Evolutionary conservation across 345 rosid genomes (phyloP).

Genomic region (Clausena lansium): DNA sequence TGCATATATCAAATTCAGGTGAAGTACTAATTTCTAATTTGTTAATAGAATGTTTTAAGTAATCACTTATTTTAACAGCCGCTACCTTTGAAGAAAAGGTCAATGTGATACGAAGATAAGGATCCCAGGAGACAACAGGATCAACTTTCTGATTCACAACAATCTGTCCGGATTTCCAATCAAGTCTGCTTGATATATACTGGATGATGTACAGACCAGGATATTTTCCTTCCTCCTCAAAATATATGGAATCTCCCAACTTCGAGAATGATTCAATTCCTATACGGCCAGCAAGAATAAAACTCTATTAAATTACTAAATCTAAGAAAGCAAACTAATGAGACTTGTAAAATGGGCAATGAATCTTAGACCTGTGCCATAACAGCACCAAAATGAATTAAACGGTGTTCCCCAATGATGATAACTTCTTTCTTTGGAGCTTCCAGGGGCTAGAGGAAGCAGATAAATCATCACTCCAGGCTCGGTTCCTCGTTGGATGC

Average conservation of each 20-base stretch:
- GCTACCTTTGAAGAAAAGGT: constrained; percentile 47
- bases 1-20: constrained; percentile 21
- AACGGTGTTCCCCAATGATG: constrained; percentile 48
- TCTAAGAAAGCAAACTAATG: neutral
- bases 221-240: constrained; percentile 62
- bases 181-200: constrained; percentile 69
- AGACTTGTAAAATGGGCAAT: neutral
- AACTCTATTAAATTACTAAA: neutral
- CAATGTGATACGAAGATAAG: constrained; percentile 52
- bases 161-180: constrained; percentile 71
- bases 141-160: constrained; percentile 59
- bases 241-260: constrained; percentile 93
- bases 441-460: constrained; percentile 48
- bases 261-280: constrained; percentile 90
- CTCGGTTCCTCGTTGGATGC: constrained; percentile 54
- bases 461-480: constrained; percentile 55
- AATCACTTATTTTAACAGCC: neutral
- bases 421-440: constrained; percentile 39
- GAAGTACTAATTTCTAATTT: too few species aligned
- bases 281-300: constrained; percentile 13
- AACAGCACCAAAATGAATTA: constrained; percentile 57
- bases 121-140: constrained; percentile 69
- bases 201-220: constrained; percentile 77
- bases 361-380: constrained; percentile 45
- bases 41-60: too few species aligned